Percentiles rank a stretch among this genome's conserved stretches.
Conservation (phyloP, 192 early-diverging fungal species). For the Borealophlyctis nickersoniae region DNA sequence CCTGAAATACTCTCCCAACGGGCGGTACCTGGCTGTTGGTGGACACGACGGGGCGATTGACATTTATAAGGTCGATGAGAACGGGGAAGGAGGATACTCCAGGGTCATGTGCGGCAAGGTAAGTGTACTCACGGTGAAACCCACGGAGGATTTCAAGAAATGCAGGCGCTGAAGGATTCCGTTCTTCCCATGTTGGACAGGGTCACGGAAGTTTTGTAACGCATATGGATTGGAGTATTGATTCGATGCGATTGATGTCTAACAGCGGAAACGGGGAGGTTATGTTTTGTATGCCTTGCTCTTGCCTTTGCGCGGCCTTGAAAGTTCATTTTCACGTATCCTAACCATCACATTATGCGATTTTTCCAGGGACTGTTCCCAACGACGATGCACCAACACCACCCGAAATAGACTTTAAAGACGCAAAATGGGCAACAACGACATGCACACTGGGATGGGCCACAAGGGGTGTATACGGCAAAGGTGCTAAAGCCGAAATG, state of each 20-base stretch:
- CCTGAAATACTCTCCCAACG: slow-evolving; percentile 29
- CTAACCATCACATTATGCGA: neutral
- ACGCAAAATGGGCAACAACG: slow-evolving; percentile 25
- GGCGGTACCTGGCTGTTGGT: slow-evolving; percentile 24
- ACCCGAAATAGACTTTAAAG: slow-evolving; percentile 13
- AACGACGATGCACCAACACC: neutral
- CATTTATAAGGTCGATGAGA: slow-evolving; percentile 20
- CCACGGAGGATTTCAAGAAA: neutral
- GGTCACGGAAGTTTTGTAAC: slow-evolving; percentile 27
- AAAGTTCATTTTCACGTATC: neutral
- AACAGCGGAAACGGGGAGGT: slow-evolving; percentile 31
- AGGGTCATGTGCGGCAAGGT: slow-evolving; percentile 30
- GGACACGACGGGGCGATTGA: slow-evolving; percentile 33
- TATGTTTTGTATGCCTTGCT: slow-evolving; percentile 29
- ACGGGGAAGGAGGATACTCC: slow-evolving; percentile 6
- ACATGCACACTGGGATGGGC: slow-evolving; percentile 23
- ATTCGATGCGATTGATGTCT: slow-evolving; percentile 19
- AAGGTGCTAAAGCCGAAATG: neutral
- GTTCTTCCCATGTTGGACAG: too few relatives aligned
- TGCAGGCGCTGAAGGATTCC: neutral
- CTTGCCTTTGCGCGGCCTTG: neutral
- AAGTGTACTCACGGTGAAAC: neutral
- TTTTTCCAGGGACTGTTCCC: slow-evolving; percentile 25
- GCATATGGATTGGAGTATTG: slow-evolving; percentile 17
- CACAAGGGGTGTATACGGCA: slow-evolving; percentile 26